phyloP scores from a whole-genome alignment of 306 rosid species.

The Dicorynia guianensis region DNA sequence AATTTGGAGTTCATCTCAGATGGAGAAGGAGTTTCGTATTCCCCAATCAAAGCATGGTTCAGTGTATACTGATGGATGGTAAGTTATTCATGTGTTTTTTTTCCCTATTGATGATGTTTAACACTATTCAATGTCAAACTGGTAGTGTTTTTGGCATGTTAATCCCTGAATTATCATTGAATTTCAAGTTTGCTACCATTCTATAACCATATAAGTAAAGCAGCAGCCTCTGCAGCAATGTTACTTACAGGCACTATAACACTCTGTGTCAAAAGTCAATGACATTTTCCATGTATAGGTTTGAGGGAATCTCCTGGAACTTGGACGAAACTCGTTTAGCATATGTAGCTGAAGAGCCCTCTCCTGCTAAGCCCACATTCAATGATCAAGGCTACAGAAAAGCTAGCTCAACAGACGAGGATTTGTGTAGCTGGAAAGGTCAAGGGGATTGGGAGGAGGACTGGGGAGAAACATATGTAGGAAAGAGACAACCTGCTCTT shows the following conservation, averaged over 20 bases:
- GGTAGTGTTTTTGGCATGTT: background rate
- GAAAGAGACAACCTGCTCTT: conserved; percentile 92
- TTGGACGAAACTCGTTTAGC: conserved; percentile 76
- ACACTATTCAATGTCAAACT: conserved; percentile 10
- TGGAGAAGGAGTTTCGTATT: conserved; percentile 73
- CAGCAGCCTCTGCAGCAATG: conserved; percentile 5
- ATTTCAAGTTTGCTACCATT: conserved; percentile 15
- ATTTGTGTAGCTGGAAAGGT: conserved; percentile 75
- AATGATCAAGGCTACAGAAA: conserved; percentile 69
- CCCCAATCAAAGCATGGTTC: conserved; percentile 85
- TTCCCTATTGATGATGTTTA: conserved; percentile 1
- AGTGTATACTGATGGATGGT: conserved; percentile 89
- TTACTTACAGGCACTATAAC: background rate
- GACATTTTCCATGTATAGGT: conserved; percentile 61
- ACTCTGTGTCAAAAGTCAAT: conserved; percentile 1
- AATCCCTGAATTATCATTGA: background rate
- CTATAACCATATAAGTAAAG: background rate
- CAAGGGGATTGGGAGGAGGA: conserved; percentile 93
- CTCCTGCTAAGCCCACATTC: conserved; percentile 85
- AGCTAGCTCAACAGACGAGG: conserved; percentile 66
- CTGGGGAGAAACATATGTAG: conserved; percentile 96
- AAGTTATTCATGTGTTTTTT: conserved; percentile 19
- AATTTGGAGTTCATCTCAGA: conserved; percentile 69
- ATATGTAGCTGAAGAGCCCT: conserved; percentile 90
- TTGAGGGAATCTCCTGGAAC: conserved; percentile 95